Evolutionary conservation across 2,329 filamentous ascomycete species (phyloP).

Genomic region (Gremmenia infestans): DNA sequence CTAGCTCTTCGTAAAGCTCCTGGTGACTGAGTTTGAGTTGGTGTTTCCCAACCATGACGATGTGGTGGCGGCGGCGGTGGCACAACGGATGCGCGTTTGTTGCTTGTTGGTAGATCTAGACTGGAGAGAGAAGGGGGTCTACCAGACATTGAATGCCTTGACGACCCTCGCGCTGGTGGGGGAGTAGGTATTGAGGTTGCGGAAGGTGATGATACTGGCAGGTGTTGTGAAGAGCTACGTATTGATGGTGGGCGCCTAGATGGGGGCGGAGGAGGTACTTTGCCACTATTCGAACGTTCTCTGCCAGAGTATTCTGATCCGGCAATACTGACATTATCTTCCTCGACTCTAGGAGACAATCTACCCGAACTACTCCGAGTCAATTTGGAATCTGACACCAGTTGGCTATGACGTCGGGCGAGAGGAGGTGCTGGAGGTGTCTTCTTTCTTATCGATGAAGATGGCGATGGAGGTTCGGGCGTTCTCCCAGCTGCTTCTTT

Average conservation of each 20-base stretch:
- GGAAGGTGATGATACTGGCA: conserved; percentile 27
- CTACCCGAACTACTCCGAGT: conserved; percentile 20
- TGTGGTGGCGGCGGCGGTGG: conserved; percentile 37
- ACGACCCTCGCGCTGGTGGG: conserved; percentile 33
- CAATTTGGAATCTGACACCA: conserved; percentile 25
- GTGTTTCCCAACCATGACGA: conserved; percentile 33
- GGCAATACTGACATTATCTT: conserved; percentile 19
- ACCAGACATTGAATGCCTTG: conserved; percentile 14
- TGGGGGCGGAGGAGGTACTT: conserved; percentile 31
- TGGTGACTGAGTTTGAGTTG: conserved; percentile 14
- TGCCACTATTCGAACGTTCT: conserved; percentile 17
- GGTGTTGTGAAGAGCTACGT: conserved; percentile 18
- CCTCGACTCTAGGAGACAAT: conserved; percentile 27
- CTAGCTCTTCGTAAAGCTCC: conserved; percentile 18
- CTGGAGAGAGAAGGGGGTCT: conserved; percentile 24
- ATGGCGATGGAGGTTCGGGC: conserved; percentile 39
- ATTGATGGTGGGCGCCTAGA: conserved; percentile 26
- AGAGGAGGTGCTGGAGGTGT: conserved; percentile 38
- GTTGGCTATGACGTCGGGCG: conserved; percentile 30
- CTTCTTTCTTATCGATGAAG: conserved; percentile 29
- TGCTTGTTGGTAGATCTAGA: conserved; percentile 20
- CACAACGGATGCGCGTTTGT: conserved; percentile 25
- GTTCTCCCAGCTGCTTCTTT: conserved; percentile 48
- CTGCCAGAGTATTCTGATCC: conserved; percentile 5
- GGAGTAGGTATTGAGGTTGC: conserved; percentile 36